Evolutionary conservation across 2,329 filamentous ascomycete species (phyloP).

Genomic region (Epichloe scottii): DNA sequence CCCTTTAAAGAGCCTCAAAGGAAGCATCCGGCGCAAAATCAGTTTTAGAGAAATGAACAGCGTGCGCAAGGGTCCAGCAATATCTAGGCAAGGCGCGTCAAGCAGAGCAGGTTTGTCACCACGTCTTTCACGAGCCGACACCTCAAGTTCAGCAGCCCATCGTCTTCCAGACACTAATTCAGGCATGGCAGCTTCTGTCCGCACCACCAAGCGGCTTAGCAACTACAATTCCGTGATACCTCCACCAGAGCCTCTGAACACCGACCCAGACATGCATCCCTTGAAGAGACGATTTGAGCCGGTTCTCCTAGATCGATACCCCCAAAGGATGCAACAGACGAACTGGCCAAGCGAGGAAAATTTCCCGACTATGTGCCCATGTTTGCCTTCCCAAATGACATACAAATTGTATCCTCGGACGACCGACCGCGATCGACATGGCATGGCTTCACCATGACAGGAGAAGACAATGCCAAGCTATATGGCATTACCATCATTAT

Average conservation of each 20-base stretch:
- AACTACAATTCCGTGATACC: constrained; percentile 99
- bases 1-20: constrained; percentile 51
- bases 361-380: constrained; percentile 98
- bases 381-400: constrained; percentile 98
- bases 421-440: constrained; percentile 90
- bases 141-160: neutral
- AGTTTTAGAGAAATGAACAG: constrained; percentile 94
- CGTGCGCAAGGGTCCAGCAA: constrained; percentile 71
- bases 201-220: constrained; percentile 79
- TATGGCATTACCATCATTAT: constrained; percentile 86
- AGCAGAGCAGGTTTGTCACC: constrained; percentile 29
- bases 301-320: constrained; percentile 89
- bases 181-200: constrained; percentile 39
- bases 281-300: constrained; percentile 90
- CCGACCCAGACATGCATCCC: constrained; percentile 88
- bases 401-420: constrained; percentile 91
- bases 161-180: neutral
- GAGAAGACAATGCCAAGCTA: constrained; percentile 78
- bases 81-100: constrained; percentile 55
- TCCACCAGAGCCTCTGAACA: constrained; percentile 77
- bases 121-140: neutral
- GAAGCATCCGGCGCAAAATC: constrained; percentile 83
- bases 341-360: constrained; percentile 63
- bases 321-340: constrained; percentile 73
- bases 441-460: constrained; percentile 98